Conservation (phyloP, 2,329 filamentous ascomycete species). For the Nemania serpens region DNA sequence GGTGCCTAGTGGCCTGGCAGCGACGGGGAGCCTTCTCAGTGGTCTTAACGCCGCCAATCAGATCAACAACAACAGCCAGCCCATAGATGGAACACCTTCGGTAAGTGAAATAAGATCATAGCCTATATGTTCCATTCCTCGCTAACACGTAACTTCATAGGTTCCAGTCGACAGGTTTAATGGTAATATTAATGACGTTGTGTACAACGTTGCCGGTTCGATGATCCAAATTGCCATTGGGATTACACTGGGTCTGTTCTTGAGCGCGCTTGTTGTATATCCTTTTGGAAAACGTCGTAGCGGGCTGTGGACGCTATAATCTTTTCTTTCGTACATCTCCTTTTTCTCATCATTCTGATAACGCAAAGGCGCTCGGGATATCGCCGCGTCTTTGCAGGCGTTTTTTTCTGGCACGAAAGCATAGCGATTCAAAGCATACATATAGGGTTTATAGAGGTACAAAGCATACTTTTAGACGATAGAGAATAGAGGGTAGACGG, state of each 20-base stretch:
- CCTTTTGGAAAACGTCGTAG: slow-evolving; percentile 56
- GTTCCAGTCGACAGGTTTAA: slow-evolving; percentile 33
- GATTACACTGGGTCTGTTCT: slow-evolving; percentile 55
- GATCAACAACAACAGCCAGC: slow-evolving; percentile 45
- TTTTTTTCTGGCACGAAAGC: neutral
- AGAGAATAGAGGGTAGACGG: neutral
- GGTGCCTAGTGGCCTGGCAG: slow-evolving; percentile 54
- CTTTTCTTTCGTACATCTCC: neutral
- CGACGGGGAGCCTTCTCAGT: slow-evolving; percentile 52
- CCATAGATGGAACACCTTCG: slow-evolving; percentile 44
- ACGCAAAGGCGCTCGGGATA: slow-evolving; percentile 11
- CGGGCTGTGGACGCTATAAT: slow-evolving; percentile 54
- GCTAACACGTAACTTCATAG: slow-evolving; percentile 18
- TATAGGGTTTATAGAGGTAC: slow-evolving; percentile 7
- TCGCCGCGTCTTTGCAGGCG: neutral
- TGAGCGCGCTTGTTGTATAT: slow-evolving; percentile 55
- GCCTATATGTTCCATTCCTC: neutral
- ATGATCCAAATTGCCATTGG: slow-evolving; percentile 60
- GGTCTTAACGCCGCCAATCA: slow-evolving; percentile 51
- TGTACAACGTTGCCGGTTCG: slow-evolving; percentile 52
- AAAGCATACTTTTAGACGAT: slow-evolving; percentile 1
- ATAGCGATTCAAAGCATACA: slow-evolving; percentile 2
- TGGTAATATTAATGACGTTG: slow-evolving; percentile 45
- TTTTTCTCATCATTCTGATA: neutral
- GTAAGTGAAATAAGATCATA: slow-evolving; percentile 26